phyloP scores from a whole-genome alignment of 768 basidiomycete genomes.

The Fistulinella prunicolor region DNA sequence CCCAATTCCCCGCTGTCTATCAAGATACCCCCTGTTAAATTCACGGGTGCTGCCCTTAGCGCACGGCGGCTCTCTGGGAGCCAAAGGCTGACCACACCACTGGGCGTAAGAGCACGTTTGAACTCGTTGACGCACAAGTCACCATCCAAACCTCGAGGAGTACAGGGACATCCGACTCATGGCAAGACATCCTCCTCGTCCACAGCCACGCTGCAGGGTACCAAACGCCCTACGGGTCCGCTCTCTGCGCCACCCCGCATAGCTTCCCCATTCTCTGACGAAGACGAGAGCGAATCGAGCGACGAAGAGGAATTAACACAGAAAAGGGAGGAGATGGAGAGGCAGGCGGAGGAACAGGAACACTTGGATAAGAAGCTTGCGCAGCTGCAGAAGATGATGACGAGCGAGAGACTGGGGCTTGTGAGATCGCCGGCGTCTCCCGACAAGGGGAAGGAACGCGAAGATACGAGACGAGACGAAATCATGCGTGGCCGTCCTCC shows the following conservation, averaged over 20 bases:
- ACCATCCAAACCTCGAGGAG: conserved; percentile 32
- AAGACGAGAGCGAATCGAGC: conserved; percentile 51
- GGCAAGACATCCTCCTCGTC: conserved; percentile 66
- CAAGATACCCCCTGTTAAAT: conserved; percentile 22
- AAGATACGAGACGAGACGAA: conserved; percentile 18
- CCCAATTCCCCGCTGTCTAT: conserved; percentile 20
- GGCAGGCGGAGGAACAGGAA: conserved; percentile 65
- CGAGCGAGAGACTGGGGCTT: conserved; percentile 68
- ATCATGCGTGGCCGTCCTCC: conserved; percentile 43
- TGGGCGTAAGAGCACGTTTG: conserved; percentile 67
- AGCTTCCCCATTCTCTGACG: conserved; percentile 52
- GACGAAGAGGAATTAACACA: conserved; percentile 55
- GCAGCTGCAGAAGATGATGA: conserved; percentile 70
- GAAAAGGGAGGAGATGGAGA: conserved; percentile 63
- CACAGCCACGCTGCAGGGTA: conserved; percentile 63
- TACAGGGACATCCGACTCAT: conserved; percentile 4
- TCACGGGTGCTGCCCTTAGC: conserved; percentile 6
- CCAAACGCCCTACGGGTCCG: conserved; percentile 28
- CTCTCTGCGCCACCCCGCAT: conserved; percentile 36
- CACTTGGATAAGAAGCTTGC: conserved; percentile 63
- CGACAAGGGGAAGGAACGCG: conserved; percentile 37
- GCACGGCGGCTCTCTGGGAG: conserved; percentile 36
- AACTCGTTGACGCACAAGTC: conserved; percentile 62
- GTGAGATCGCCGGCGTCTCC: conserved; percentile 40
- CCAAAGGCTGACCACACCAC: conserved; percentile 48